Evolutionary conservation across 2,329 filamentous ascomycete genomes (phyloP).

Genomic region (Colletotrichum incanum): DNA sequence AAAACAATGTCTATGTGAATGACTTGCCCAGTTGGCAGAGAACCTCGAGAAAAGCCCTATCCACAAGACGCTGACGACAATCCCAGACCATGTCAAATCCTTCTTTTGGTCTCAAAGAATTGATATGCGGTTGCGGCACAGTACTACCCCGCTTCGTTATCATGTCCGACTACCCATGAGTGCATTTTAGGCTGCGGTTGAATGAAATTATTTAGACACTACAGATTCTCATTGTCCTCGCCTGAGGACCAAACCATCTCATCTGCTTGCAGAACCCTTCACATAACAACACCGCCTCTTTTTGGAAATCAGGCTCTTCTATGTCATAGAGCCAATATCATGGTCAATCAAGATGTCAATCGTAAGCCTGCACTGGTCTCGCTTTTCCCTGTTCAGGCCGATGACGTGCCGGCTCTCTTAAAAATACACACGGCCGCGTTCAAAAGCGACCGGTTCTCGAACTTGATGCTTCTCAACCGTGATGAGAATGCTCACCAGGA

Average conservation of each 20-base stretch:
- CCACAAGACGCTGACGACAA: neutral
- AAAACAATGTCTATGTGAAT: neutral
- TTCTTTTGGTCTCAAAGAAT: neutral
- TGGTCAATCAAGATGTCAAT: neutral
- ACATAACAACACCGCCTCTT: neutral
- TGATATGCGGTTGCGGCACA: neutral
- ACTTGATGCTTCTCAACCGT: constrained; percentile 32
- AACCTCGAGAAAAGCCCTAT: neutral
- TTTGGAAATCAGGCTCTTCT: neutral
- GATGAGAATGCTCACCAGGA: constrained; percentile 8
- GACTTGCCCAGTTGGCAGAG: neutral
- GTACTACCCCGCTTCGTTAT: neutral
- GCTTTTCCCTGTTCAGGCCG: neutral
- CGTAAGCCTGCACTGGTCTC: neutral
- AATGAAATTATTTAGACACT: too few species aligned
- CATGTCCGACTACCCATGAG: neutral
- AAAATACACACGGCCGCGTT: constrained; percentile 19
- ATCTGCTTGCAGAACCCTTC: too few species aligned
- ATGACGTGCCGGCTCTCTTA: constrained; percentile 11
- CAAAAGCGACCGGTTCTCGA: constrained; percentile 29
- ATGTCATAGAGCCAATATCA: neutral
- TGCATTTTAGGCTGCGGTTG: neutral
- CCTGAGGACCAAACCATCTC: neutral
- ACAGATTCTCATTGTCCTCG: neutral
- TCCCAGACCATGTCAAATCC: neutral